Evolutionary conservation across 2,329 filamentous ascomycete genomes (phyloP), one percentile per base, ranked within the genome.

Genomic region (Fusarium begoniae): DNA sequence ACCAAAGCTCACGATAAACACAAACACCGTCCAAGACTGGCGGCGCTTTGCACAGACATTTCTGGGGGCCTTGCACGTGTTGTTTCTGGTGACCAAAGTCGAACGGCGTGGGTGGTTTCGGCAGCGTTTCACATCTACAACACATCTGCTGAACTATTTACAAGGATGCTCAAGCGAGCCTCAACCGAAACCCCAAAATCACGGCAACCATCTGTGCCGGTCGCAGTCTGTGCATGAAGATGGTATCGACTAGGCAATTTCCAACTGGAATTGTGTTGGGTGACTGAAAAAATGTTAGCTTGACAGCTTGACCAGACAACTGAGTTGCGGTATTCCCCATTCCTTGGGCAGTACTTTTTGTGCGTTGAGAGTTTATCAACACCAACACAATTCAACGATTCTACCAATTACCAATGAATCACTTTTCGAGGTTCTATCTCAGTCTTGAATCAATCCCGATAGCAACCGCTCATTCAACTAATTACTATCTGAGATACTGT

Each of bases 51-150:
- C 24, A 26, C 26, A 28, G 43, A 28, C 37, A 41, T 41, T 48
- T 68, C 37, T 30, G 15, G 57, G 24, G 30, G 24, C 12, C 24
- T 61, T 32, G 48, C 14, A 28, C 22, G 30, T 62, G 37, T 48
- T 50, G 53, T 59, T 70, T 47, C 47, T 18, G 28, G 50, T 53
- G 37, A 50, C 38, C 60, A 59, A 76, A 72, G 72, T 69, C 51
- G 44, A 70, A 55, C 43, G 56, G 43, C 56, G 66, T 40, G 32
- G 41, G 50, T 48, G 59, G 77, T 79, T 78, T 79, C 64, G 77
- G 63, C 67, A 30, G 37, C 28, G 77, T 79, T 78, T 79, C 77
- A 75, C 43, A 45, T 47, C 45, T 43, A 32, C 40, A 41, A 41
- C 66, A 66, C 64, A 74, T 75, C 44, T 71, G 68, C 72, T 73